Percentiles rank a stretch among this genome's conserved stretches.
phyloP scores from a whole-genome alignment of 2,329 filamentous ascomycete genomes.

The Claviceps monticola region DNA sequence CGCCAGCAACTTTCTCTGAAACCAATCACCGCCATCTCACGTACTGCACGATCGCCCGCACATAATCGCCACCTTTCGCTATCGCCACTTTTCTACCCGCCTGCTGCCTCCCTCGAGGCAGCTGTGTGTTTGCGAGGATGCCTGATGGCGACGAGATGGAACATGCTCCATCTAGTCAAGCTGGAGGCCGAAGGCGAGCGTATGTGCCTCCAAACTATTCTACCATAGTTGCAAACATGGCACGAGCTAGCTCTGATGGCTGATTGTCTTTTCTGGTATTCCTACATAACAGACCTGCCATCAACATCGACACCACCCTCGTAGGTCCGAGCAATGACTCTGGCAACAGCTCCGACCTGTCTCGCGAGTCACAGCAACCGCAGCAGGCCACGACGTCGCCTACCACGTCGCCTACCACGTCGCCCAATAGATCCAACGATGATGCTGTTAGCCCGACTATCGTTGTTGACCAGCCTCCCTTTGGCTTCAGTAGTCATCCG shows the following conservation, averaged over 20 bases:
- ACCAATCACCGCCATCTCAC: not conserved
- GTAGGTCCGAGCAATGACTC: conserved; percentile 13
- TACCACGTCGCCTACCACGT: conserved; percentile 20
- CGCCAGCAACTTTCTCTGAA: not conserved
- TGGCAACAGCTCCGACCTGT: conserved; percentile 15
- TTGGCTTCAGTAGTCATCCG: conserved; percentile 13
- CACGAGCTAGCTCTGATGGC: not conserved
- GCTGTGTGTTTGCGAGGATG: conserved; percentile 11
- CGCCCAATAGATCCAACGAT: conserved; percentile 24
- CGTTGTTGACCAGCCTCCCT: conserved; percentile 17
- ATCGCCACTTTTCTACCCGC: conserved; percentile 1
- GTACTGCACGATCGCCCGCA: not conserved
- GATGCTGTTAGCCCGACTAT: conserved; percentile 27
- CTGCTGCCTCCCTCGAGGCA: conserved; percentile 8
- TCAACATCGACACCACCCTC: conserved; percentile 39
- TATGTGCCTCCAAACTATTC: conserved; percentile 14
- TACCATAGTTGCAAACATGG: not conserved
- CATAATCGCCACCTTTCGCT: conserved; percentile 4
- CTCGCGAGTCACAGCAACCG: conserved; percentile 10
- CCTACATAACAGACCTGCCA: conserved; percentile 29
- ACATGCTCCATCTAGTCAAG: conserved; percentile 8
- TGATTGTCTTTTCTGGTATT: not conserved
- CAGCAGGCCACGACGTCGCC: conserved; percentile 16
- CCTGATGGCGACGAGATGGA: conserved; percentile 10
- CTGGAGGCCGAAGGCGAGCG: conserved; percentile 22